A percentile compares a stretch with the other conserved stretches of the same genome.
These are phyloP conservation scores for Schizosaccharomyces octosporus DNA, from an alignment of 805 yeast genomes.

Conservation along the genomic window DNA sequence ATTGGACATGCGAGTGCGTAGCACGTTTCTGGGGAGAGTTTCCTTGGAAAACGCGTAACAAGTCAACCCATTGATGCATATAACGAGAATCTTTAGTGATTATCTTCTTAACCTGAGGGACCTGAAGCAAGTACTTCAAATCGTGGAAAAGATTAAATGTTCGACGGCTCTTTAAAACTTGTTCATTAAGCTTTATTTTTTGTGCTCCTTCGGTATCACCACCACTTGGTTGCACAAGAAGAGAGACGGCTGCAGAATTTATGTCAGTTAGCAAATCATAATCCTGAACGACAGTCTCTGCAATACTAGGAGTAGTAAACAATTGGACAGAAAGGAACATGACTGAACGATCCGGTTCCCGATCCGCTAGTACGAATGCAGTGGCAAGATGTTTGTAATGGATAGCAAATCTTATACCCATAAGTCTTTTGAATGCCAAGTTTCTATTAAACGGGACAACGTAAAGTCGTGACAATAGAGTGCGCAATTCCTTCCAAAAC, in stretches of 20 bases:
- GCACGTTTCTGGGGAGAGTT: conserved; percentile 53
- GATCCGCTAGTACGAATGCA: conserved; percentile 43
- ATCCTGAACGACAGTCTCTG: conserved; percentile 33
- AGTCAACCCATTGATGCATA: conserved; percentile 36
- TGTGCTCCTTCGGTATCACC: conserved; percentile 14
- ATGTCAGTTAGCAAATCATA: conserved; percentile 38
- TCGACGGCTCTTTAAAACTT: neutral
- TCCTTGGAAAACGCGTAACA: conserved; percentile 51
- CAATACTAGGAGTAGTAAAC: conserved; percentile 70
- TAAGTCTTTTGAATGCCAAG: conserved; percentile 26
- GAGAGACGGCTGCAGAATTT: conserved; percentile 33
- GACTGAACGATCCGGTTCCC: conserved; percentile 72
- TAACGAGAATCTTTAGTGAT: conserved; percentile 23
- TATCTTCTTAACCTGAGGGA: conserved; percentile 31
- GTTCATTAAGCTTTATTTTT: neutral
- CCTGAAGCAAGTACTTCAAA: conserved; percentile 30
- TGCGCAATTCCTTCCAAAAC: conserved; percentile 41
- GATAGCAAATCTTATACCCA: conserved; percentile 59
- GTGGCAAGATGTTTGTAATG: conserved; percentile 57
- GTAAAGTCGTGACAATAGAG: conserved; percentile 34
- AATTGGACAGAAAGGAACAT: conserved; percentile 58
- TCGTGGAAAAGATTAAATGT: neutral
- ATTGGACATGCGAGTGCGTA: conserved; percentile 61
- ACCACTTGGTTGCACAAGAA: conserved; percentile 29
- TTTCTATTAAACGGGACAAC: conserved; percentile 24